A percentile compares a stretch with the other conserved stretches of the same genome.
These are phyloP conservation scores for Bipolaris bicolor DNA, from an alignment of 2,329 filamentous ascomycete species.

Conservation along the genomic window DNA sequence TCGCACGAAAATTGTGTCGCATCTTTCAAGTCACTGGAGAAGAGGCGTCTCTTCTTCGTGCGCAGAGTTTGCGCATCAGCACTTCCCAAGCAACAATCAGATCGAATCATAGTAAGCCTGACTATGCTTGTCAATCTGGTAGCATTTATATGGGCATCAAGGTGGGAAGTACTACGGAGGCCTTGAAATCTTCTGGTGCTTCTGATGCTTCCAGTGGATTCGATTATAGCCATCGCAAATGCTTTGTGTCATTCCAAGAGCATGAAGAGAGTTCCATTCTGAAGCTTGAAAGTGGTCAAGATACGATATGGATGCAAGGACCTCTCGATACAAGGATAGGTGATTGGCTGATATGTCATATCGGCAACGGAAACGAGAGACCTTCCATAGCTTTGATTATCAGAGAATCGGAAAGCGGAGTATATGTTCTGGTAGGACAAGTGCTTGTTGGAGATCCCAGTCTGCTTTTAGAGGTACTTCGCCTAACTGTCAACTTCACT, in stretches of 20 bases:
- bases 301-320: background rate
- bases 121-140: no score
- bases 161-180: background rate
- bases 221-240: no score
- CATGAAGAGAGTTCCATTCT: background rate
- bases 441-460: no score
- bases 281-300: background rate
- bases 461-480: no score
- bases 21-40: background rate
- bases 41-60: background rate
- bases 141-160: background rate
- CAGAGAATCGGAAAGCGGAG: background rate
- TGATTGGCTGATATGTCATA: background rate
- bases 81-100: no score
- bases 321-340: background rate
- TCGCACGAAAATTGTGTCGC: background rate
- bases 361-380: background rate
- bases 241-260: background rate
- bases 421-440: background rate
- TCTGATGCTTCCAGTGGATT: no score
- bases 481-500: no score
- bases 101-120: background rate
- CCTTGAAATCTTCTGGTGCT: background rate
- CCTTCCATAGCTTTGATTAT: background rate
- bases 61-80: background rate